Percentiles rank a stretch among this genome's conserved stretches.
These are phyloP conservation scores for Penicillium thymicola DNA, from an alignment of 2,329 filamentous ascomycete species.

Conservation along the genomic window DNA sequence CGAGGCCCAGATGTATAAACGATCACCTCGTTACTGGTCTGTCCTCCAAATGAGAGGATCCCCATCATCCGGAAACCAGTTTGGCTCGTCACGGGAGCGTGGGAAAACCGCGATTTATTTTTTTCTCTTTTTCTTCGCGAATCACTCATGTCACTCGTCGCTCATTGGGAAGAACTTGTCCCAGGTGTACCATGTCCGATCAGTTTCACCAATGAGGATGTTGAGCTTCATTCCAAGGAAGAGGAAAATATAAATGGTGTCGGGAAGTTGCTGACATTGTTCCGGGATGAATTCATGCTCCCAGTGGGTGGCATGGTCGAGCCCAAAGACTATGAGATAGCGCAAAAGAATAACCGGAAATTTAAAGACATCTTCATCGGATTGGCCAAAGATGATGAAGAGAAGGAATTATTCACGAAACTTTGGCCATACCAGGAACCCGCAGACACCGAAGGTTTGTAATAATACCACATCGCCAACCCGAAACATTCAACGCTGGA, in stretches of 20 bases:
- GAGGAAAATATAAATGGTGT: conserved; percentile 33
- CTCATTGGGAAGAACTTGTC: conserved; percentile 23
- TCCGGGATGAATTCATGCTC: conserved; percentile 27
- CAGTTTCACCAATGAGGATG: conserved; percentile 20
- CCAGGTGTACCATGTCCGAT: conserved; percentile 22
- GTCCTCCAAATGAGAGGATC: conserved; percentile 15
- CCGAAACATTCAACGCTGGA: too few species aligned
- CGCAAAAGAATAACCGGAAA: conserved; percentile 14
- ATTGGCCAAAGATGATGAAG: conserved; percentile 21
- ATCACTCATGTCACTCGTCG: conserved; percentile 24
- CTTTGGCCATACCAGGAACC: conserved; percentile 28
- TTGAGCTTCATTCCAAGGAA: conserved; percentile 26
- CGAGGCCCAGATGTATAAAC: conserved; percentile 30
- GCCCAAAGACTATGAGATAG: conserved; percentile 27
- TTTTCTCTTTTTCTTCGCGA: conserved; percentile 35
- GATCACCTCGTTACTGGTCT: conserved; percentile 29
- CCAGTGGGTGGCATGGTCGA: conserved; percentile 34
- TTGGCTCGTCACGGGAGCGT: conserved; percentile 31
- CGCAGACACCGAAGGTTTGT: not conserved
- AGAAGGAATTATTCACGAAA: conserved; percentile 23
- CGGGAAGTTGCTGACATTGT: conserved; percentile 28
- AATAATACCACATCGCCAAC: too few species aligned
- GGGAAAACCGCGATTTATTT: conserved; percentile 34
- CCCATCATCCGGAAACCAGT: conserved; percentile 15
- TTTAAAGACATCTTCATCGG: conserved; percentile 26